phyloP scores from a whole-genome alignment of 2,329 filamentous ascomycete genomes.

The Chrysoporthe deuterocubensis region DNA sequence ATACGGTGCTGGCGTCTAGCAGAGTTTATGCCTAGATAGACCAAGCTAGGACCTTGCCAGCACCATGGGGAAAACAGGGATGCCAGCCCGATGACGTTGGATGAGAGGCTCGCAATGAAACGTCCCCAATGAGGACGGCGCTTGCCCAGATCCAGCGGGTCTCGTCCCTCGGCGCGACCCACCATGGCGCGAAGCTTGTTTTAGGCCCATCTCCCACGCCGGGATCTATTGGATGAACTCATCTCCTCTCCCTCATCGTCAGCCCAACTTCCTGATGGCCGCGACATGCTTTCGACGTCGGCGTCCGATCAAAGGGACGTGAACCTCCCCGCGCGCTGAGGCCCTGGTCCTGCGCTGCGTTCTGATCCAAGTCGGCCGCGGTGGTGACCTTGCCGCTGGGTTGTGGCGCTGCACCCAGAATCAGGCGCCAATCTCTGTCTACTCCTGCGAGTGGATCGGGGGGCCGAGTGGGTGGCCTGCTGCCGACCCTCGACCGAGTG shows the following conservation, averaged over 20 bases:
- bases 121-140: not conserved
- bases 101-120: constrained; percentile 1
- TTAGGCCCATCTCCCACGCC: constrained; percentile 6
- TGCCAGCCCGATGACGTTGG: constrained; percentile 10
- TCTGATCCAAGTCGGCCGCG: no score
- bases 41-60: not conserved
- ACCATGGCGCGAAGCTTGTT: constrained; percentile 16
- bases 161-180: not conserved
- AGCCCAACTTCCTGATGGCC: no score
- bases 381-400: no score
- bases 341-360: no score
- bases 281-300: no score
- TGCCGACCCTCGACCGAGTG: no score
- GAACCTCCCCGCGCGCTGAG: no score
- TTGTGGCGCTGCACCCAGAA: no score
- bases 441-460: no score
- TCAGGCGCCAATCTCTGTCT: no score
- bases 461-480: no score
- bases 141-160: constrained; percentile 6
- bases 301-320: no score
- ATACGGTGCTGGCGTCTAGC: not conserved
- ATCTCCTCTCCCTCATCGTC: not conserved
- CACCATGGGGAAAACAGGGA: constrained; percentile 4
- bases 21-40: not conserved
- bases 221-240: constrained; percentile 19